Evolutionary conservation across 2,329 filamentous ascomycete species (phyloP).

Genomic region (Colletotrichum sp.): DNA sequence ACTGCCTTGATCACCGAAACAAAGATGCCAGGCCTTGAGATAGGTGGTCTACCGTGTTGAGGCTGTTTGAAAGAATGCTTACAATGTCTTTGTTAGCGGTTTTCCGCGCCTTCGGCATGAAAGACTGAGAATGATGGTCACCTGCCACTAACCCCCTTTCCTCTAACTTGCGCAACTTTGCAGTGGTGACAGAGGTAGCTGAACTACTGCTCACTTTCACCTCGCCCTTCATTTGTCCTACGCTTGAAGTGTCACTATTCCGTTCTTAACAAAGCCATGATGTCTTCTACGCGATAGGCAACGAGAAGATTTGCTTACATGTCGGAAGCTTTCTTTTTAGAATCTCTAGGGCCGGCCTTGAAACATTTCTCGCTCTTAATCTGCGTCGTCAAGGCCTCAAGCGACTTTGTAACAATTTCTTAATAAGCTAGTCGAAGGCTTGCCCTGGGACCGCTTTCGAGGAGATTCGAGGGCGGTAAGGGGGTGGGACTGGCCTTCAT

Average conservation of each 20-base stretch:
- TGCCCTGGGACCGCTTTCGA: neutral
- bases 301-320: neutral
- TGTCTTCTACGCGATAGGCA: neutral
- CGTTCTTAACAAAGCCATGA: neutral
- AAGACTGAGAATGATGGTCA: neutral
- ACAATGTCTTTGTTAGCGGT: neutral
- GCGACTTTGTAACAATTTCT: neutral
- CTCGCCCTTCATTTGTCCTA: too few species aligned
- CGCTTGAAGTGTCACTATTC: accelerated
- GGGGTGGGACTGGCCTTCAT: neutral
- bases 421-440: neutral
- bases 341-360: neutral
- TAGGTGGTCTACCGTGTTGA: neutral
- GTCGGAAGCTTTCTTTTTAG: neutral
- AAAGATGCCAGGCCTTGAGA: neutral
- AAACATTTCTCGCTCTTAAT: neutral
- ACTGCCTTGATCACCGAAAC: neutral
- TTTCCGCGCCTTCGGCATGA: neutral
- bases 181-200: too few species aligned
- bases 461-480: neutral
- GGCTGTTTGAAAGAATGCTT: neutral
- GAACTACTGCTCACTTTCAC: too few species aligned
- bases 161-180: neutral
- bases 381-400: neutral
- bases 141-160: neutral